Conservation (phyloP, 2,329 filamentous ascomycete species). For the Fusarium chaquense region DNA sequence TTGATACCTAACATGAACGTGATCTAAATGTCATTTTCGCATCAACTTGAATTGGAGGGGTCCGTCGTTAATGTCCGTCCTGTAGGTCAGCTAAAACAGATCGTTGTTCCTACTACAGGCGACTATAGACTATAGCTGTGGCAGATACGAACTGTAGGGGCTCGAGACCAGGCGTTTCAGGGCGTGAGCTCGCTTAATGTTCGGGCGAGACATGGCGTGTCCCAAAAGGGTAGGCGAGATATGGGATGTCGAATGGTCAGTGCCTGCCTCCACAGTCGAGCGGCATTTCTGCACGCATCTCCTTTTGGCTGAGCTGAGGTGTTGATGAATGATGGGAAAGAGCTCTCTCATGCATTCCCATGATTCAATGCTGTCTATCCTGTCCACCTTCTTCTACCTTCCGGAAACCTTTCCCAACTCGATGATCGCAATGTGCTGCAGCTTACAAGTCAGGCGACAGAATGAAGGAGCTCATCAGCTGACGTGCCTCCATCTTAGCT, state of each 20-base stretch:
- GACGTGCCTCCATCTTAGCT: not conserved
- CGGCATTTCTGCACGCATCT: conserved; percentile 37
- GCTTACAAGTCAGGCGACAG: not conserved
- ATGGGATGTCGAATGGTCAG: conserved; percentile 3
- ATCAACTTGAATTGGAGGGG: not conserved
- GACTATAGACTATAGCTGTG: not conserved
- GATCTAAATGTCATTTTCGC: conserved; percentile 10
- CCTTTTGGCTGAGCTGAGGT: conserved; percentile 17
- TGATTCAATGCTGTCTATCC: conserved; percentile 19
- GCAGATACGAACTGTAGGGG: conserved; percentile 1
- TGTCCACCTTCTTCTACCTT: not conserved
- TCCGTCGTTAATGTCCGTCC: not conserved
- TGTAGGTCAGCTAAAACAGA: conserved; percentile 3
- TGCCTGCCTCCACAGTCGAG: conserved; percentile 18
- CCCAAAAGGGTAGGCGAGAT: conserved; percentile 26
- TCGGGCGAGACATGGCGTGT: conserved; percentile 26
- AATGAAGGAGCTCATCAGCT: not conserved
- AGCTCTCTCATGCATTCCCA: conserved; percentile 37
- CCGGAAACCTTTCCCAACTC: not conserved
- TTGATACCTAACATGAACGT: conserved; percentile 1
- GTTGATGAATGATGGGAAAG: conserved; percentile 38
- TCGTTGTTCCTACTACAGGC: not conserved
- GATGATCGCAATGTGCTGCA: not conserved
- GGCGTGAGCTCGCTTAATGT: conserved; percentile 36
- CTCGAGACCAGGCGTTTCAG: conserved; percentile 28